Evolutionary conservation across 768 basidiomycete genomes (phyloP), one percentile per base, ranked within the genome.

Genomic region (Podaxis rugospora): DNA sequence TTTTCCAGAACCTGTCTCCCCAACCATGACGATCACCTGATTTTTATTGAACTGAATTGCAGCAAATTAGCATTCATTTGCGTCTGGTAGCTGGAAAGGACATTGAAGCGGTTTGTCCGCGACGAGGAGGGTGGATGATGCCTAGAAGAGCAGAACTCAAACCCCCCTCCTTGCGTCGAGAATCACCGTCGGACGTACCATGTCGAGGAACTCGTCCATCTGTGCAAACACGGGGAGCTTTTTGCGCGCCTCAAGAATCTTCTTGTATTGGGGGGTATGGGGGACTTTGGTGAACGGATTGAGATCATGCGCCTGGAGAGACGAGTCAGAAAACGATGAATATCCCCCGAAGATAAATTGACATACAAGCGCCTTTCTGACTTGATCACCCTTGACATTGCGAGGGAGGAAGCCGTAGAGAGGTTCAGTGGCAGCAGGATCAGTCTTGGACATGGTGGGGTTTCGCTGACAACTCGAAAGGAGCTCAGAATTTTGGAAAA

Each of bases 1-100:
- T 79, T 96, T 98, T 36, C 95, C 95, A 27, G 93, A 90, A 9
- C 95, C 95, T 0, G 95, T 97, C 78, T 97, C 95, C 67, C 95
- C 92, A 61, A 93, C 90, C 85, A 94, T 89, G 62, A 94, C 84
- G 42, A 90, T 88, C 64, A 97, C 89, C 77, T 96, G 94, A 71
- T 93, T 84, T 66, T 84, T 75, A 59, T 69, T 83, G 75, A 90
- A 92, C 87, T 89, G 73, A 66, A 67, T 28, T 64, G 61, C 47
- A 40, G 47, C 59, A 56, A 57, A 67, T 72, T 63, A 76, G 72
- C 67, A 65, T 66, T 65, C 44, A 65, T 59, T 39, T 51, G 55
- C 27, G 14, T 18, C 37, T 25, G 40, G 23, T 18, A 7, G 51
- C 62, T 36, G 55, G 64, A 51, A 64, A 14, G 36, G 60, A 57